Evolutionary conservation across 1,284 basidiomycete species (phyloP), one percentile per base, ranked within the genome.

Genomic region (Ganoderma meredithae): DNA sequence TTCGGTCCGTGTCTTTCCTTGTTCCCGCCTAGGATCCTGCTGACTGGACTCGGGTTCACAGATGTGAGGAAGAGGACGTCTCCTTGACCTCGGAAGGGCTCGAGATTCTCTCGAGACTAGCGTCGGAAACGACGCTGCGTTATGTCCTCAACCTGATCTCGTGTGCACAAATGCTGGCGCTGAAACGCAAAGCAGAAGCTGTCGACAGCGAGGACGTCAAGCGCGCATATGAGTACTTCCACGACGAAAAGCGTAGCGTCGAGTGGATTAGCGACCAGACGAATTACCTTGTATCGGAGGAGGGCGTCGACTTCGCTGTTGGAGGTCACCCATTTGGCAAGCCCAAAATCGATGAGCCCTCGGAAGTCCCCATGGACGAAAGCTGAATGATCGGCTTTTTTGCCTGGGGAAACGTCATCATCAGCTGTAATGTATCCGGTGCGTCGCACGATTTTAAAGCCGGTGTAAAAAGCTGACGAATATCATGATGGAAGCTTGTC

Each of bases 1-100:
- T 99, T 67, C 86, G 96, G 92, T 94, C 71, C n/a, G 85, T 68
- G n/a, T n/a, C 31, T 9, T 4, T 1, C 5, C 5, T 25, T 19
- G 55, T 58, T 19, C n/a, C n/a, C 39, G 44, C 33, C 19, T 12
- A 3, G 1, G 10, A 9, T 3, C 15, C 39, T 13, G 27, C 60
- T 47, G 27, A 62, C 53, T 22, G 13, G 39, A 60, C 36, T 58
- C 25, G 44, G 39, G 59, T 22, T 22, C 63, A 47, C 75, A 95
- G 95, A 70, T 96, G 95, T 72, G 91, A 97, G 80, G 97, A 99
- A 80, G 97, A 99, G 81, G 97, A 99, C 75, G 97, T 98, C 12
- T 89, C 88, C n/a, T 85, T 99, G 31, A 86, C 90, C 3, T 76
- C 86, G 1, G 92, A 93, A 43, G 96, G 96, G 0, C 80, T 92